A percentile compares a stretch with the other conserved stretches of the same genome.
Conservation (phyloP, 2,329 filamentous ascomycete species). For the Ophiostoma sp. region DNA sequence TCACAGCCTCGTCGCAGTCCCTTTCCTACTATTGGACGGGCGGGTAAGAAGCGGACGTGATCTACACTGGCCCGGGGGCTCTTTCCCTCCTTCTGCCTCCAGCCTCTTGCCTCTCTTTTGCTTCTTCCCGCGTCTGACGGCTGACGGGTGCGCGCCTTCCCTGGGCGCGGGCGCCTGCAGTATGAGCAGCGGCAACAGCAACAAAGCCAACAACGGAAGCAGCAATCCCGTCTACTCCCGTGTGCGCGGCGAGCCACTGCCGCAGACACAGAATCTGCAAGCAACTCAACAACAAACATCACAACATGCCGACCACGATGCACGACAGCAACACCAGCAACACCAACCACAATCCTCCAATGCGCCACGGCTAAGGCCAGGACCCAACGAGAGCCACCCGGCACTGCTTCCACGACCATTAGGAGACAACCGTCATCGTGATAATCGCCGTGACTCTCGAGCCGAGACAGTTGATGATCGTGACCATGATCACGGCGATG, state of each 20-base stretch:
- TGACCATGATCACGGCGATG: neutral
- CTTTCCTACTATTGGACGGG: constrained; percentile 2
- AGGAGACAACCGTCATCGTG: neutral
- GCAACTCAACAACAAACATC: neutral
- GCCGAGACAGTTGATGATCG: neutral
- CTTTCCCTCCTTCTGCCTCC: neutral
- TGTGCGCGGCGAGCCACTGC: constrained; percentile 4
- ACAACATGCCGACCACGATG: neutral
- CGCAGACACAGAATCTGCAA: neutral
- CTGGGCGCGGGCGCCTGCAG: neutral
- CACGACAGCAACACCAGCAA: neutral
- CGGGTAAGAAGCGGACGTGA: neutral
- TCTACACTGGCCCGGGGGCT: neutral
- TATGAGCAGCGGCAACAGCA: neutral
- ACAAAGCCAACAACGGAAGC: constrained; percentile 1
- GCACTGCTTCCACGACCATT: neutral
- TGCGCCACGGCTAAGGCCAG: constrained; percentile 3
- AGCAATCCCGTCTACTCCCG: constrained; percentile 12
- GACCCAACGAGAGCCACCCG: neutral
- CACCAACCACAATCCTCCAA: neutral
- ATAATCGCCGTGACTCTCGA: neutral
- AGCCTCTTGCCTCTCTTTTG: neutral
- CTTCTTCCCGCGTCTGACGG: neutral
- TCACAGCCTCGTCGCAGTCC: neutral
- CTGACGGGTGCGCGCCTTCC: constrained; percentile 9